A percentile compares a stretch with the other conserved stretches of the same genome.
Evolutionary conservation across 169 alveolate species (phyloP).

Genomic region (Cryptosporidium sp.): DNA sequence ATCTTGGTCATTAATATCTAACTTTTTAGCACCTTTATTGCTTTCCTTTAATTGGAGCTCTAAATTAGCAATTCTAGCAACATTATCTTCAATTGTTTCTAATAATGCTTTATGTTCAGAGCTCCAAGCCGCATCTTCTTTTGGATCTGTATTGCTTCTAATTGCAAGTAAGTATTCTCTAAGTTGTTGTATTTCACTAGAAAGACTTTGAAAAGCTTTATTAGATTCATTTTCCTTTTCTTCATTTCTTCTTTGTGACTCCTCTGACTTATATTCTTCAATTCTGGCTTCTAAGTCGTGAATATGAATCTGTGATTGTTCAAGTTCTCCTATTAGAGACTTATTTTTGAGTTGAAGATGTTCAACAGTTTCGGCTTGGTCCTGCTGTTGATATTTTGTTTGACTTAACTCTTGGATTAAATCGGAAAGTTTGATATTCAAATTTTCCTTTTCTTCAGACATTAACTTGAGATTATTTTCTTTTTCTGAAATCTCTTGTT

Average conservation of each 20-base stretch:
- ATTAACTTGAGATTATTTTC: conserved; percentile 22
- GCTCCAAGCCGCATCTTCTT: neutral
- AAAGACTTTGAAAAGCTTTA: conserved; percentile 37
- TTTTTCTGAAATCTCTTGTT: conserved; percentile 26
- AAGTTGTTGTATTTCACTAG: conserved; percentile 20
- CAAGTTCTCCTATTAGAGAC: conserved; percentile 43
- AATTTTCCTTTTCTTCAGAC: conserved; percentile 57
- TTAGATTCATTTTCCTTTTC: conserved; percentile 51
- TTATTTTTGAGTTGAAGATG: conserved; percentile 53
- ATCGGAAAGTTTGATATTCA: conserved; percentile 50
- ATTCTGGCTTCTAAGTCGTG: conserved; percentile 51
- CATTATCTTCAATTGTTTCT: conserved; percentile 42
- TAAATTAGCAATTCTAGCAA: conserved; percentile 44
- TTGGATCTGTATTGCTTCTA: neutral
- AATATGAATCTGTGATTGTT: conserved; percentile 63
- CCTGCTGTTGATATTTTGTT: conserved; percentile 70
- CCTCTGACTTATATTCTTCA: conserved; percentile 13
- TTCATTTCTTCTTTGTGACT: conserved; percentile 15
- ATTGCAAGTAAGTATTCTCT: conserved; percentile 39
- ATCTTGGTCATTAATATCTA: conserved; percentile 76
- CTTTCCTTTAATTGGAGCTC: conserved; percentile 55
- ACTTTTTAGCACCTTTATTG: conserved; percentile 51
- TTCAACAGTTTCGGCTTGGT: conserved; percentile 51
- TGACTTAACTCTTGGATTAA: conserved; percentile 33
- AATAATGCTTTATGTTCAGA: conserved; percentile 41